Evolutionary conservation across 179 eudicot genomes (phyloP).

Genomic region (Beta macrorhiza): DNA sequence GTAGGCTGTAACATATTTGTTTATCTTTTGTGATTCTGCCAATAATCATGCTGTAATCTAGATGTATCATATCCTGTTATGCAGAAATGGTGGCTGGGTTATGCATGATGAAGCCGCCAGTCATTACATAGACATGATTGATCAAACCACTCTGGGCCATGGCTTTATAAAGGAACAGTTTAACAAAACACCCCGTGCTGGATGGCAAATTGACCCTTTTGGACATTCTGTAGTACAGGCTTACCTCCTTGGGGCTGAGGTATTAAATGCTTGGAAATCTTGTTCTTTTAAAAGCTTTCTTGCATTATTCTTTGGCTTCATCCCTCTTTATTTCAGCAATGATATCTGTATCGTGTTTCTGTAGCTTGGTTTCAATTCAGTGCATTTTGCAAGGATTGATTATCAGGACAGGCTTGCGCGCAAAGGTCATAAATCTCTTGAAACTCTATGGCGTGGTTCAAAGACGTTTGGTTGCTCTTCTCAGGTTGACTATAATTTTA

Average conservation of each 20-base stretch:
- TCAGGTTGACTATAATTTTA: slow-evolving; percentile 44
- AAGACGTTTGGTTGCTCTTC: slow-evolving; percentile 81
- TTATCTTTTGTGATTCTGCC: slow-evolving; percentile 8
- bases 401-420: slow-evolving; percentile 81
- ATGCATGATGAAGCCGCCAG: slow-evolving; percentile 92
- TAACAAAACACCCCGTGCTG: slow-evolving; percentile 80
- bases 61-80: background rate
- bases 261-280: slow-evolving; percentile 10
- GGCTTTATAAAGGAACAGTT: slow-evolving; percentile 54
- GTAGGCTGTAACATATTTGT: slow-evolving; percentile 33
- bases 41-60: slow-evolving; percentile 13
- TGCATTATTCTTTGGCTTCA: background rate
- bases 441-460: slow-evolving; percentile 93
- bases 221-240: slow-evolving; percentile 97
- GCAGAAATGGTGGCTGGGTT: slow-evolving; percentile 94
- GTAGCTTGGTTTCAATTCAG: slow-evolving; percentile 87
- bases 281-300: too few relatives aligned
- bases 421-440: slow-evolving; percentile 67
- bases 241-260: slow-evolving; percentile 88
- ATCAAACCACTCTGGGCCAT: slow-evolving; percentile 91
- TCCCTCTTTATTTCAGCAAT: background rate
- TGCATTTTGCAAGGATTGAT: slow-evolving; percentile 91
- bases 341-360: slow-evolving; percentile 10
- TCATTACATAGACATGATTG: slow-evolving; percentile 93
- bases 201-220: slow-evolving; percentile 96